A percentile compares a stretch with the other conserved stretches of the same genome.
Conservation (phyloP, 257 asterid genomes). For the Ligustrum vulgare region DNA sequence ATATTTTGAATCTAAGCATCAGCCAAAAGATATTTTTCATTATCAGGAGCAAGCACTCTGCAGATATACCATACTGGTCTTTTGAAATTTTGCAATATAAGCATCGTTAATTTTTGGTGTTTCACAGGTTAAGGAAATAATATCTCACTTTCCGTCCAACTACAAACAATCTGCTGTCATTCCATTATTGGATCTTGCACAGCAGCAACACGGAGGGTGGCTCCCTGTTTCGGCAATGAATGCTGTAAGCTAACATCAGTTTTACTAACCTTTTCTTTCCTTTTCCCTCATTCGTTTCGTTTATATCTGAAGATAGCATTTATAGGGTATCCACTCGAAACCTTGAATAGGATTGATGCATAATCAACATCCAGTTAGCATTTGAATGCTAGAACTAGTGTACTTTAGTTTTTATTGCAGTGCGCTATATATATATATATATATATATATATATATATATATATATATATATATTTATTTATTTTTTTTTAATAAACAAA, state of each 20-base stretch:
- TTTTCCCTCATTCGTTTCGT: conserved; percentile 10
- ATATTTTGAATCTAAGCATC: not conserved
- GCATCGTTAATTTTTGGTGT: conserved; percentile 7
- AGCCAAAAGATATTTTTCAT: not conserved
- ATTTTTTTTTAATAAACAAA: too few species aligned
- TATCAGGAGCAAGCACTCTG: not conserved
- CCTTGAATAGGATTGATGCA: conserved; percentile 10
- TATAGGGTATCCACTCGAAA: not conserved
- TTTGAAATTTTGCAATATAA: conserved; percentile 13
- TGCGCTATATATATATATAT: too few species aligned
- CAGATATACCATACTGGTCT: not conserved
- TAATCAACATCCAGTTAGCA: conserved; percentile 6
- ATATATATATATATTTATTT: too few species aligned
- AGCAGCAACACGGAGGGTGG: conserved; percentile 99
- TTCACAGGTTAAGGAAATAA: conserved; percentile 75
- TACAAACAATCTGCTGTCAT: conserved; percentile 96
- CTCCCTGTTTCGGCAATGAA: conserved; percentile 98
- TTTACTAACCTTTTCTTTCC: conserved; percentile 8
- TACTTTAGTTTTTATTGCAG: not conserved
- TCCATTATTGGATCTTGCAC: conserved; percentile 97
- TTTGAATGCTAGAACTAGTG: not conserved
- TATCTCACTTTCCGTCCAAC: conserved; percentile 89
- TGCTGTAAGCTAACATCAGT: conserved; percentile 55
- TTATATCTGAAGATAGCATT: not conserved
- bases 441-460: too few species aligned